phyloP scores from a whole-genome alignment of 306 rosid genomes.

The Citrullus colocynthis region DNA sequence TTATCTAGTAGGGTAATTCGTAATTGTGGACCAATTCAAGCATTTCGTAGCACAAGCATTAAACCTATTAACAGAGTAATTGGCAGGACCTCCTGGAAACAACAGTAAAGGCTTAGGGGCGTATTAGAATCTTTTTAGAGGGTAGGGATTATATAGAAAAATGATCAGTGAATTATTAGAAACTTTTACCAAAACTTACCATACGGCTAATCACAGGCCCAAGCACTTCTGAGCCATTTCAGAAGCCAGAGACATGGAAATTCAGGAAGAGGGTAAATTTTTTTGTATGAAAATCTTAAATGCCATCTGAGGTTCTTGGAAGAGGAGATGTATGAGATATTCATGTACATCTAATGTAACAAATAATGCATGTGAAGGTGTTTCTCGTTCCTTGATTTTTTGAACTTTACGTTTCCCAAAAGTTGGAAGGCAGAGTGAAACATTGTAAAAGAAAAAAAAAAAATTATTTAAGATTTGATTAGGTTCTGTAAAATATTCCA shows the following conservation, averaged over 20 bases:
- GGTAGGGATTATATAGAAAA: background rate
- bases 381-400: constrained; percentile 1
- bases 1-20: background rate
- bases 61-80: background rate
- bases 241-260: constrained; percentile 88
- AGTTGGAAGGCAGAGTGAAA: constrained; percentile 1
- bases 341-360: constrained; percentile 1
- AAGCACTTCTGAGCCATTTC: constrained; percentile 77
- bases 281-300: background rate
- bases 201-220: constrained; percentile 41
- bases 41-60: background rate
- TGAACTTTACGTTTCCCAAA: background rate
- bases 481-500: constrained; percentile 1
- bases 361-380: constrained; percentile 2
- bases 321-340: constrained; percentile 3
- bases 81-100: background rate
- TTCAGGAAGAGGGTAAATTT: constrained; percentile 69
- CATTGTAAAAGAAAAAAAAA: background rate
- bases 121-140: background rate
- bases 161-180: too few relatives aligned
- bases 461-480: background rate
- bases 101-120: background rate
- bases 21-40: background rate
- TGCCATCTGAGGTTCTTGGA: background rate
- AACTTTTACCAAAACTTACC: background rate